These are phyloP conservation scores for Colletotrichum limetticola DNA, from an alignment of 2,329 filamentous ascomycete species.

Conservation along the genomic window DNA sequence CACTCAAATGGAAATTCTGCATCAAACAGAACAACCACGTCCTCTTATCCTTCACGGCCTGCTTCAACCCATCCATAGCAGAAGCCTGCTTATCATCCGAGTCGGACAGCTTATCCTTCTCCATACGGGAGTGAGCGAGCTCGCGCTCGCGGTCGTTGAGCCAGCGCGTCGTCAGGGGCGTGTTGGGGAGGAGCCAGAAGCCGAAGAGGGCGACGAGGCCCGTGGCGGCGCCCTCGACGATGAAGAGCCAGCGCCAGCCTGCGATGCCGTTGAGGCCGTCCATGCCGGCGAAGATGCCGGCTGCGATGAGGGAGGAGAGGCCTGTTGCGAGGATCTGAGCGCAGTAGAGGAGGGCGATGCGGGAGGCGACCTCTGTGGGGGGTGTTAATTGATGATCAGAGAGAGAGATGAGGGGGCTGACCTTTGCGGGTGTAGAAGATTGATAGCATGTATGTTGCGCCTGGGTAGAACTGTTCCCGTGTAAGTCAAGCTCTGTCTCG, in stretches of 20 bases:
- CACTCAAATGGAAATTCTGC: conserved; percentile 66
- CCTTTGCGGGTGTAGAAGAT: conserved; percentile 48
- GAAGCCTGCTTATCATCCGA: conserved; percentile 49
- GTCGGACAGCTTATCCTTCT: conserved; percentile 62
- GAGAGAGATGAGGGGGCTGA: conserved; percentile 9
- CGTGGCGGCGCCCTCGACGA: conserved; percentile 69
- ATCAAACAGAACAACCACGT: conserved; percentile 65
- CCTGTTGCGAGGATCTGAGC: conserved; percentile 75
- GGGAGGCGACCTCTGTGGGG: conserved; percentile 64
- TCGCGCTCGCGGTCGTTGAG: conserved; percentile 58
- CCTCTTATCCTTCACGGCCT: conserved; percentile 59
- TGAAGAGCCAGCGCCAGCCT: conserved; percentile 73
- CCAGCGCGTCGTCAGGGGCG: conserved; percentile 53
- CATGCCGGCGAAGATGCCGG: conserved; percentile 70
- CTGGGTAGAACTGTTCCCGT: conserved; percentile 47
- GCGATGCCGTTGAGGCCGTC: conserved; percentile 63
- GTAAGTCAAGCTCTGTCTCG: background rate
- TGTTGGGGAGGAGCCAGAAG: conserved; percentile 64
- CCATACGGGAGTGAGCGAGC: conserved; percentile 58
- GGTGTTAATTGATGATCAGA: background rate
- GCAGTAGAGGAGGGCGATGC: conserved; percentile 68
- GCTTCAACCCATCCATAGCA: conserved; percentile 58
- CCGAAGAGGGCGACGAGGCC: conserved; percentile 68
- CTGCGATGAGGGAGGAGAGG: conserved; percentile 73
- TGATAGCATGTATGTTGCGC: conserved; percentile 48